Percentiles rank a stretch among this genome's conserved stretches.
Conservation (phyloP, 2,329 filamentous ascomycete genomes). For the Lithohypha guttulata region DNA sequence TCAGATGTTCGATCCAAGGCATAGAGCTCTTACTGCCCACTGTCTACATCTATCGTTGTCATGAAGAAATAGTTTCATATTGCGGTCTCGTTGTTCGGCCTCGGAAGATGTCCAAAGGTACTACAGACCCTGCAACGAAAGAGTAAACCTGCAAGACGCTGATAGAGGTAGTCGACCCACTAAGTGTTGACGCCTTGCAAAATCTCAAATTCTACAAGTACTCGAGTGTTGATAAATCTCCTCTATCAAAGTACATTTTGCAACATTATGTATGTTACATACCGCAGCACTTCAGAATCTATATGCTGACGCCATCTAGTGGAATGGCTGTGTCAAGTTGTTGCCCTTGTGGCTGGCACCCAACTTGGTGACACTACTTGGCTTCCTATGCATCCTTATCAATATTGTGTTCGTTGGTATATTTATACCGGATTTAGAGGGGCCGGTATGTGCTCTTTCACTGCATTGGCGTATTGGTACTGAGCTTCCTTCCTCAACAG, state of each 20-base stretch:
- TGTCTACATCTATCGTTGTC: no score
- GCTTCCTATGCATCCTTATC: conserved; percentile 84
- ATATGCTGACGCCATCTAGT: conserved; percentile 45
- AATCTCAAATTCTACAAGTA: conserved; percentile 97
- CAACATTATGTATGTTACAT: conserved; percentile 67
- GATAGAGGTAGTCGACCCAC: no score
- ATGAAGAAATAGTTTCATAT: no score
- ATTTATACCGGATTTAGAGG: conserved; percentile 79
- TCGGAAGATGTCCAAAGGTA: conserved; percentile 3
- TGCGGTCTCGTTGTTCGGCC: no score
- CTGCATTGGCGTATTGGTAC: neutral
- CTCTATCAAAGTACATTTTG: conserved; percentile 84
- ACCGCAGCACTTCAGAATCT: conserved; percentile 11
- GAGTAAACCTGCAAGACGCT: no score
- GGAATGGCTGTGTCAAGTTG: conserved; percentile 90
- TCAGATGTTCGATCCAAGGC: no score
- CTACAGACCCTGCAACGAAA: neutral
- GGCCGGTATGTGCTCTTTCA: conserved; percentile 55
- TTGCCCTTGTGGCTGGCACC: conserved; percentile 93
- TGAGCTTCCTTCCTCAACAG: conserved; percentile 32
- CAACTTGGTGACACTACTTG: conserved; percentile 92
- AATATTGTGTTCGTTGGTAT: conserved; percentile 69
- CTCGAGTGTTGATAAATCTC: conserved; percentile 90
- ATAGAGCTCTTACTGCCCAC: no score
- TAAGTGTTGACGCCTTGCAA: conserved; percentile 81